phyloP scores from a whole-genome alignment of 2,329 filamentous ascomycete species.

The Furcasterigmium sp. region DNA sequence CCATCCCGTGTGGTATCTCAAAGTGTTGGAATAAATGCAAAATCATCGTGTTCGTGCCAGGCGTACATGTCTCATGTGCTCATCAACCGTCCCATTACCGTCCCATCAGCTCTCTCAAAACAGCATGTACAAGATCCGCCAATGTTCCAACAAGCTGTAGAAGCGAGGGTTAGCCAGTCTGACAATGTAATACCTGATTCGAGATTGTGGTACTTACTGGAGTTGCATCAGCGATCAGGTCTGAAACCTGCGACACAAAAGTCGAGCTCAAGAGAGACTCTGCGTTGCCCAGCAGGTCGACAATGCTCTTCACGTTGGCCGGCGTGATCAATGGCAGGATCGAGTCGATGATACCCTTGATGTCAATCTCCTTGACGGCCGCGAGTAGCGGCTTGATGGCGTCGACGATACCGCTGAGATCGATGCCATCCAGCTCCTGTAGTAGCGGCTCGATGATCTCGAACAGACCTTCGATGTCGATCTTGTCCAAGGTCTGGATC shows the following conservation, averaged over 20 bases:
- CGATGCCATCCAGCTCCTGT: slow-evolving; percentile 24
- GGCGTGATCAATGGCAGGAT: slow-evolving; percentile 35
- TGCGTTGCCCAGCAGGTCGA: slow-evolving; percentile 31
- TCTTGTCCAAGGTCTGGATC: slow-evolving; percentile 23
- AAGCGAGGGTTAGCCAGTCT: slow-evolving; percentile 2
- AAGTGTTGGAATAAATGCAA: too few species aligned
- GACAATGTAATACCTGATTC: neutral
- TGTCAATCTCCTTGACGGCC: slow-evolving; percentile 31
- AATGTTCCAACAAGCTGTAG: slow-evolving; percentile 24
- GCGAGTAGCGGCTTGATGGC: slow-evolving; percentile 28
- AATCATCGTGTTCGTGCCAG: too few species aligned
- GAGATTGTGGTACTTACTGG: slow-evolving; percentile 23
- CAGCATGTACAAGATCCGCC: slow-evolving; percentile 24
- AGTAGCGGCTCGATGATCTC: slow-evolving; percentile 29
- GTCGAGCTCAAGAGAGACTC: slow-evolving; percentile 27
- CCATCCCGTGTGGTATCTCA: too few species aligned
- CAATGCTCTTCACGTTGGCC: slow-evolving; percentile 26
- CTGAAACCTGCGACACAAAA: slow-evolving; percentile 35
- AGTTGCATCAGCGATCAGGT: slow-evolving; percentile 36
- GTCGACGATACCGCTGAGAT: slow-evolving; percentile 26
- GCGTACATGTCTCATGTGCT: too few species aligned
- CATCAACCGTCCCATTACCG: too few species aligned
- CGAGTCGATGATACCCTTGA: slow-evolving; percentile 26
- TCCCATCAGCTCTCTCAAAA: slow-evolving; percentile 23
- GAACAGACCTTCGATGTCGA: slow-evolving; percentile 32